phyloP scores from a whole-genome alignment of 306 rosid species.

The Abrus precatorius region DNA sequence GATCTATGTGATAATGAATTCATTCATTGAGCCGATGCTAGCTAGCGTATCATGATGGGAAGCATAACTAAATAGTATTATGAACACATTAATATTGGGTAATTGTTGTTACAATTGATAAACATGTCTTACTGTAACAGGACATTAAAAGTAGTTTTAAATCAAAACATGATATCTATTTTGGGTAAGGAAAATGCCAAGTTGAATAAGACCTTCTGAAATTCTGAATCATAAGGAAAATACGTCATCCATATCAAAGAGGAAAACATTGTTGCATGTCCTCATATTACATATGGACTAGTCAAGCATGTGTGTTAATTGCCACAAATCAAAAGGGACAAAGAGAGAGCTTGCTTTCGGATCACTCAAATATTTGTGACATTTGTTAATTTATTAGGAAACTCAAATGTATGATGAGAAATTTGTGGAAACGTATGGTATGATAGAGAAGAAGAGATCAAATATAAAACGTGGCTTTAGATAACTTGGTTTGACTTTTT shows the following conservation, averaged over 20 bases:
- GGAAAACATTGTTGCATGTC: constrained; percentile 7
- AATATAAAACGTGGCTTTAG: constrained; percentile 37
- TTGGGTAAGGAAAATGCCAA: not conserved
- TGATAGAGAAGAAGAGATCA: constrained; percentile 38
- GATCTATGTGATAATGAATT: not conserved
- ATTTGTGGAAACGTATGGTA: constrained; percentile 16
- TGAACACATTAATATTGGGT: not conserved
- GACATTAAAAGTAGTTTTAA: not conserved
- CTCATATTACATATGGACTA: not conserved
- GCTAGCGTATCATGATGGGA: constrained; percentile 1
- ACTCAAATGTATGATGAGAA: not conserved
- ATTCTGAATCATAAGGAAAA: not conserved
- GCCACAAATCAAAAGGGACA: not conserved
- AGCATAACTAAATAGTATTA: not conserved
- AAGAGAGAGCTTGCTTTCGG: not conserved
- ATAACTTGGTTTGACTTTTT: constrained; percentile 46
- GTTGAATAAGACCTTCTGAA: constrained; percentile 2
- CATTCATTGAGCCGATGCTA: not conserved
- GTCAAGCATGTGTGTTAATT: not conserved
- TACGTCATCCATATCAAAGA: not conserved
- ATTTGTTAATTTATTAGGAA: not conserved
- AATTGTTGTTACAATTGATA: not conserved
- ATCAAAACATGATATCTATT: not conserved
- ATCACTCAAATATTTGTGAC: constrained; percentile 11
- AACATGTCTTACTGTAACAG: not conserved